These are phyloP conservation scores for Saksenaea vasiformis DNA, from an alignment of 371 early-diverging fungal genomes.

Conservation along the genomic window DNA sequence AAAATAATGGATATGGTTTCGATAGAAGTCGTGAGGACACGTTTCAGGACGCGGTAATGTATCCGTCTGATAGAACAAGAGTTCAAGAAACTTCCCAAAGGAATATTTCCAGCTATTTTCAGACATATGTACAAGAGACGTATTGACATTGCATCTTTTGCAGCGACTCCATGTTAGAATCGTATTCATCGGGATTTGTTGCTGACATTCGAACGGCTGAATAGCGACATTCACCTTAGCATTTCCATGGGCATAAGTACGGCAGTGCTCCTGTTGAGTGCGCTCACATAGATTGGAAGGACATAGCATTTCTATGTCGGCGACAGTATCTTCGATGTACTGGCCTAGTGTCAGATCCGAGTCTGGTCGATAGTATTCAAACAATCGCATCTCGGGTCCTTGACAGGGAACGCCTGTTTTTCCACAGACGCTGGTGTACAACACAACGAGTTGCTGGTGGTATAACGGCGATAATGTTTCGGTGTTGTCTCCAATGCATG, in stretches of 20 bases:
- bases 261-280: conserved; percentile 75
- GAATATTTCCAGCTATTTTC: conserved; percentile 90
- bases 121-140: conserved; percentile 74
- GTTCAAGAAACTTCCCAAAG: conserved; percentile 94
- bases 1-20: conserved; percentile 81
- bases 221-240: conserved; percentile 76
- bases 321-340: conserved; percentile 83
- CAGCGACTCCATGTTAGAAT: conserved; percentile 89
- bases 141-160: conserved; percentile 63
- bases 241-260: conserved; percentile 82
- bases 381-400: conserved; percentile 69
- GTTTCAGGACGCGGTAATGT: conserved; percentile 54
- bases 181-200: conserved; percentile 55
- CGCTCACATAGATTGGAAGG: conserved; percentile 70
- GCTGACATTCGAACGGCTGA: conserved; percentile 56
- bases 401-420: conserved; percentile 68
- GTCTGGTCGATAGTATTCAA: conserved; percentile 77
- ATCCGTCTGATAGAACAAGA: conserved; percentile 76
- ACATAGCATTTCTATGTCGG: conserved; percentile 65
- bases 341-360: conserved; percentile 87
- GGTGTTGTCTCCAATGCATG: conserved; percentile 51
- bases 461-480: conserved; percentile 63
- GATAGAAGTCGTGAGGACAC: conserved; percentile 82
- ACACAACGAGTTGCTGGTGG: conserved; percentile 70
- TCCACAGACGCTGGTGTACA: conserved; percentile 61